Conservation (phyloP, 106 monocot species). For the Phalaenopsis aphrodite region DNA sequence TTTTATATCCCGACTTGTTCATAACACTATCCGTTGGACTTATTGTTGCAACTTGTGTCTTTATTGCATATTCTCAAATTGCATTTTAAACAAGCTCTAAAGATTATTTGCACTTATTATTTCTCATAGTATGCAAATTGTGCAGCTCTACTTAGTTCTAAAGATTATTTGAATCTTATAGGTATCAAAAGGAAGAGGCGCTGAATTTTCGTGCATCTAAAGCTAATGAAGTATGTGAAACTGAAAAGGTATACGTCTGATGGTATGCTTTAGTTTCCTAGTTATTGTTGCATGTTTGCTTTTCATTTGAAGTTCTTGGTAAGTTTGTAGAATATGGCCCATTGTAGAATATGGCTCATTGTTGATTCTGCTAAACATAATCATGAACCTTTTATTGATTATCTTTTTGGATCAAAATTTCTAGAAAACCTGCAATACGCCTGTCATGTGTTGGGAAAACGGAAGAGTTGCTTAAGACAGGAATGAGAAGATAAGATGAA, state of each 20-base stretch:
- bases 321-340: not conserved
- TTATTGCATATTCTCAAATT: too few species aligned
- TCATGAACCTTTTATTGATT: not conserved
- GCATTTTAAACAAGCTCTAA: too few species aligned
- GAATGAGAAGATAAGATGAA: not conserved
- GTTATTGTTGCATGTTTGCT: not conserved
- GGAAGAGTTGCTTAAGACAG: not conserved
- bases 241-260: slow-evolving; percentile 60
- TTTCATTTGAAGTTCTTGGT: not conserved
- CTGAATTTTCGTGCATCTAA: slow-evolving; percentile 71
- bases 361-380: not conserved
- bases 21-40: too few species aligned
- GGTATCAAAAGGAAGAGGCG: slow-evolving; percentile 88
- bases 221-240: slow-evolving; percentile 71
- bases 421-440: not conserved
- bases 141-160: not conserved
- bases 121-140: not conserved
- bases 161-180: slow-evolving; percentile 15
- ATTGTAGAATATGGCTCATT: not conserved
- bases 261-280: not conserved
- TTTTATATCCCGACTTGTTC: too few species aligned
- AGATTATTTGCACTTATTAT: not conserved
- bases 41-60: too few species aligned
- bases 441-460: not conserved
- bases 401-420: not conserved